These are phyloP conservation scores for Diutina scorzettiae DNA, from an alignment of 1,139 yeast species.

Conservation along the genomic window DNA sequence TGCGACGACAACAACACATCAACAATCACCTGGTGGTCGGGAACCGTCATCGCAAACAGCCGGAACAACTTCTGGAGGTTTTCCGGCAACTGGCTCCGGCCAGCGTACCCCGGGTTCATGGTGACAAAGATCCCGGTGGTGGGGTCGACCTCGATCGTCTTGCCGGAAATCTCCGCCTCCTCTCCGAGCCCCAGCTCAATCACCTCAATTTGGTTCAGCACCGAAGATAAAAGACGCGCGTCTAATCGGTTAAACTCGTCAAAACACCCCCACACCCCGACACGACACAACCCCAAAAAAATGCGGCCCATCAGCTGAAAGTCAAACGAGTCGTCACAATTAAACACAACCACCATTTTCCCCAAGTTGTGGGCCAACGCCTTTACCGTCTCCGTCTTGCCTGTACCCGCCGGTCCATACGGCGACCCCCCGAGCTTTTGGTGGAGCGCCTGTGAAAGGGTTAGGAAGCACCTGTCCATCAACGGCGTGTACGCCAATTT, in stretches of 20 bases:
- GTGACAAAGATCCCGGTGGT: constrained; percentile 77
- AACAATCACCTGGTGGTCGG: constrained; percentile 61
- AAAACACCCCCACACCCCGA: constrained; percentile 94
- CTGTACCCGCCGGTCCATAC: constrained; percentile 97
- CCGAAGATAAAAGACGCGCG: constrained; percentile 65
- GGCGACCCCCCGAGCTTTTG: constrained; percentile 83
- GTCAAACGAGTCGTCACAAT: constrained; percentile 87
- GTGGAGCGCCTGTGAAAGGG: constrained; percentile 66
- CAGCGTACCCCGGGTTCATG: constrained; percentile 85
- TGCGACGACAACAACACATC: constrained; percentile 64
- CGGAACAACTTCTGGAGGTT: constrained; percentile 73
- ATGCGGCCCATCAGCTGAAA: constrained; percentile 71
- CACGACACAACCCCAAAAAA: constrained; percentile 68
- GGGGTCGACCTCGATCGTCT: constrained; percentile 27
- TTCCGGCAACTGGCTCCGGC: constrained; percentile 76
- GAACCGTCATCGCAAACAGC: constrained; percentile 60
- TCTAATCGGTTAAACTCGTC: constrained; percentile 88
- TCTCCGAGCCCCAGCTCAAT: constrained; percentile 44
- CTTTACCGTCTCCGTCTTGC: constrained; percentile 87
- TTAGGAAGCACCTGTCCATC: constrained; percentile 48
- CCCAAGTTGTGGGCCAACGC: constrained; percentile 78
- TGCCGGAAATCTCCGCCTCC: constrained; percentile 38
- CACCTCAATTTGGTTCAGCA: constrained; percentile 68
- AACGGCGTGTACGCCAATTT: constrained; percentile 71
- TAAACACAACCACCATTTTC: constrained; percentile 70